Percentiles rank a stretch among this genome's conserved stretches.
Evolutionary conservation across 495 filamentous ascomycete species (phyloP).

Genomic region (Penicillium manginii): DNA sequence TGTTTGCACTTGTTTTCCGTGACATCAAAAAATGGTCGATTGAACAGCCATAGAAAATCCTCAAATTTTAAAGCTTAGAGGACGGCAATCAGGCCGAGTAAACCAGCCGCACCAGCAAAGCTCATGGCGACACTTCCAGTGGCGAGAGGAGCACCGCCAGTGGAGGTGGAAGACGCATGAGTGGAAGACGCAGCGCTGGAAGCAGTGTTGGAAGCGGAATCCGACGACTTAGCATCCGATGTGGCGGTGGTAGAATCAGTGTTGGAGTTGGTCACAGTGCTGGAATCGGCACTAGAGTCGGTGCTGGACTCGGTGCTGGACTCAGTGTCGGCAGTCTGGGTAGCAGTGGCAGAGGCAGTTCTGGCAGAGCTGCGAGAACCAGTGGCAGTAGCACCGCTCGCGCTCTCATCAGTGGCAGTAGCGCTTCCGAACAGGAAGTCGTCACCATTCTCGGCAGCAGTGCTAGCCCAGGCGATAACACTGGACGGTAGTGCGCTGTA

Average conservation of each 20-base stretch:
- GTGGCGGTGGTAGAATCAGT: not conserved
- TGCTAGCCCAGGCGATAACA: constrained; percentile 29
- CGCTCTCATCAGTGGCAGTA: not conserved
- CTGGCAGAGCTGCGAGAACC: not conserved
- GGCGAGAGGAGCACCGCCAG: constrained; percentile 14
- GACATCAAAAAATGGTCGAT: not conserved
- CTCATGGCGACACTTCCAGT: constrained; percentile 24
- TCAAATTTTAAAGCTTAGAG: not conserved
- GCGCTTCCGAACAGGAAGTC: constrained; percentile 1
- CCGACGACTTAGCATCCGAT: not conserved
- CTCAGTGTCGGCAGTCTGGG: not conserved
- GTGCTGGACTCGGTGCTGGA: not conserved
- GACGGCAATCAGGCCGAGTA: not conserved
- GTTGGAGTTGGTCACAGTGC: not conserved
- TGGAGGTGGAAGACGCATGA: constrained; percentile 1
- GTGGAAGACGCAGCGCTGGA: not conserved
- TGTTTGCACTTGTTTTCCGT: too few relatives aligned
- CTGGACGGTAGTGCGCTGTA: constrained; percentile 29
- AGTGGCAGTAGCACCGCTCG: not conserved
- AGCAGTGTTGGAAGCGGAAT: not conserved
- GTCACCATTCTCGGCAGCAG: not conserved
- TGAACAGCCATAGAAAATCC: not conserved
- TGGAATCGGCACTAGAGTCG: not conserved
- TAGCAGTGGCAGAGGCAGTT: constrained; percentile 2
- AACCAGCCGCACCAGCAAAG: constrained; percentile 16